Evolutionary conservation across 2,329 filamentous ascomycete genomes (phyloP).

Genomic region (Proliferodiscus dingleyae): DNA sequence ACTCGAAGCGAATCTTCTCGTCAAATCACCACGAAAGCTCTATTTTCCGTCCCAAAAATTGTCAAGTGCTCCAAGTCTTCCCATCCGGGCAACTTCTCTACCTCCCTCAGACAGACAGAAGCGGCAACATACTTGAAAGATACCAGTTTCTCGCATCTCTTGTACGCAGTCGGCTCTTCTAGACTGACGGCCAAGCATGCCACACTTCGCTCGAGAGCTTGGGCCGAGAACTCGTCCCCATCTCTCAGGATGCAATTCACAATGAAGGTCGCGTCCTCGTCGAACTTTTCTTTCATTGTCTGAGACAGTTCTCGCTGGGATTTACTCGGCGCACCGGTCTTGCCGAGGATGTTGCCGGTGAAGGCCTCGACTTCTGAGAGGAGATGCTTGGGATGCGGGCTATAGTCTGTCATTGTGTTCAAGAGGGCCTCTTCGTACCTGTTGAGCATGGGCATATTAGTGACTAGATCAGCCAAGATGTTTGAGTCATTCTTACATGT

Average conservation of each 20-base stretch:
- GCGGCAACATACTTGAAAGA: slow-evolving; percentile 52
- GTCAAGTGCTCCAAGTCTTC: not conserved
- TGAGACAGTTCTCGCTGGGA: slow-evolving; percentile 38
- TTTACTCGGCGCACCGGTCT: slow-evolving; percentile 35
- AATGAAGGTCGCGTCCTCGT: slow-evolving; percentile 36
- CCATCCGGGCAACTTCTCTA: slow-evolving; percentile 31
- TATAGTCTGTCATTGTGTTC: slow-evolving; percentile 42
- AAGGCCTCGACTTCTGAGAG: slow-evolving; percentile 52
- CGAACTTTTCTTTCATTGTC: slow-evolving; percentile 40
- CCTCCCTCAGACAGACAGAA: slow-evolving; percentile 44
- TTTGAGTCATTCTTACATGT: slow-evolving; percentile 40
- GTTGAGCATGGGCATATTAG: not conserved
- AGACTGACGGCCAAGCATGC: slow-evolving; percentile 44
- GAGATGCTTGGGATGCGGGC: slow-evolving; percentile 31
- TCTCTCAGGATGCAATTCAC: slow-evolving; percentile 41
- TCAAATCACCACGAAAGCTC: no score
- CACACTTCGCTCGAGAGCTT: slow-evolving; percentile 44
- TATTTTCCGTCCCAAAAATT: not conserved
- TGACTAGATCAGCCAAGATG: not conserved
- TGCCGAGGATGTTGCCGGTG: slow-evolving; percentile 51
- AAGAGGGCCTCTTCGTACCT: slow-evolving; percentile 50
- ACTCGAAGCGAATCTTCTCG: no score
- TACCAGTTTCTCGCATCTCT: slow-evolving; percentile 33
- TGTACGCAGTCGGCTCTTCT: slow-evolving; percentile 24
- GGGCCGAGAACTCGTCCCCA: slow-evolving; percentile 31